These are phyloP conservation scores for Dryas alaskensis DNA, from an alignment of 306 rosid genomes.

Conservation along the genomic window DNA sequence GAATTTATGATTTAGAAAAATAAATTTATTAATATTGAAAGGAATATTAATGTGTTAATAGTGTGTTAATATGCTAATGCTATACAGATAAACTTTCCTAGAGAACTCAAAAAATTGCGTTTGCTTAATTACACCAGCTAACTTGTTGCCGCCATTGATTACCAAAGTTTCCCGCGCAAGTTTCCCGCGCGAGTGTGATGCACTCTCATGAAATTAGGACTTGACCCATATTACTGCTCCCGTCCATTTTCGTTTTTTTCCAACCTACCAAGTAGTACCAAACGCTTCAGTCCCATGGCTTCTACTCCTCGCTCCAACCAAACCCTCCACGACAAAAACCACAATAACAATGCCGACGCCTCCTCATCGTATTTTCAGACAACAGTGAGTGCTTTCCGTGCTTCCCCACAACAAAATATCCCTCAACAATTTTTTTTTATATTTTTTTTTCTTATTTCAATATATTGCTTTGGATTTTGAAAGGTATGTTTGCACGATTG, in stretches of 20 bases:
- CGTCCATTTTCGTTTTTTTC: neutral
- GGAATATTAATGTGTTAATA: no score
- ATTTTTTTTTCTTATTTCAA: neutral
- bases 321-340: neutral
- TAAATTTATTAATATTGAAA: no score
- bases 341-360: neutral
- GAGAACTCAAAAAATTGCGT: no score
- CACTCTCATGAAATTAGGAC: no score
- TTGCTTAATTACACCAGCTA: no score
- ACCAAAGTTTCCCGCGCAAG: no score
- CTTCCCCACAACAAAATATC: neutral
- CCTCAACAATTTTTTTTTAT: neutral
- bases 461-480: neutral
- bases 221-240: no score
- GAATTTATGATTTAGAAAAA: no score
- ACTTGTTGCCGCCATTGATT: no score
- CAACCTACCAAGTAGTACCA: neutral
- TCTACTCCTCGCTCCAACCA: neutral
- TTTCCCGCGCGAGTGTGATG: no score
- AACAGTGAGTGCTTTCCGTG: neutral
- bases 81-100: no score
- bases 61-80: no score
- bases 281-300: neutral
- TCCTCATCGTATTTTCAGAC: neutral
- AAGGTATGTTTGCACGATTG: conserved; percentile 60